Conservation (phyloP, 73 alveolate species). For the Symbiodinium natans region DNA sequence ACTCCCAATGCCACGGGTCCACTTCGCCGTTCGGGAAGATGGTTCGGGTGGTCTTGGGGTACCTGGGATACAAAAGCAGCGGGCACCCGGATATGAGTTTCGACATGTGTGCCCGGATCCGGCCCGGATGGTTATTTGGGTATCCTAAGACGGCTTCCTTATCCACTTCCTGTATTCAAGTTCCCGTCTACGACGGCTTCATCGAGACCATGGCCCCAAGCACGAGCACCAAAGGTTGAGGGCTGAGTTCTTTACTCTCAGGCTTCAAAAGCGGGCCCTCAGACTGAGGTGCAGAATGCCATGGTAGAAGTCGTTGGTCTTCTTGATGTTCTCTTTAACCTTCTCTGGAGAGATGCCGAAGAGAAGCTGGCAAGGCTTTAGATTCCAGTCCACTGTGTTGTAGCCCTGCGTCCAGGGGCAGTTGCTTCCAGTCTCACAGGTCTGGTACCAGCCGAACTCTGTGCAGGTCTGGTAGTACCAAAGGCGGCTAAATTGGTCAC, state of each 20-base stretch:
- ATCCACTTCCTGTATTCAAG: too few relatives aligned
- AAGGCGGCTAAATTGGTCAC: conserved; percentile 53
- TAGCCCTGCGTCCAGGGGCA: conserved; percentile 85
- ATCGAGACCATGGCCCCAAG: too few relatives aligned
- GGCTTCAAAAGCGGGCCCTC: background rate
- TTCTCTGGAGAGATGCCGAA: background rate
- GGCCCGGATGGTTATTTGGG: too few relatives aligned
- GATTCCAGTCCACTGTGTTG: conserved; percentile 50
- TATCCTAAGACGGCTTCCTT: too few relatives aligned
- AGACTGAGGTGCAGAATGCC: background rate
- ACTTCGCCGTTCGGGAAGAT: conserved; percentile 12
- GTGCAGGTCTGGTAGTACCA: conserved; percentile 82
- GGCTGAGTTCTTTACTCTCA: too few relatives aligned
- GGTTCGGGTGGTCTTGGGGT: background rate
- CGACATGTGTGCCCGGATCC: too few relatives aligned
- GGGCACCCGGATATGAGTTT: too few relatives aligned
- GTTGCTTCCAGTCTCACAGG: conserved; percentile 9
- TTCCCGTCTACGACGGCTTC: too few relatives aligned
- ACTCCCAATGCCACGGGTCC: conserved; percentile 4
- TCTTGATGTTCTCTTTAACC: conserved; percentile 17
- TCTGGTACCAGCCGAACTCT: conserved; percentile 72
- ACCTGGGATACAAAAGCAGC: too few relatives aligned
- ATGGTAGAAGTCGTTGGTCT: conserved; percentile 25
- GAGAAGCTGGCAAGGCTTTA: conserved; percentile 28
- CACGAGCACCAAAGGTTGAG: too few relatives aligned